phyloP scores from a whole-genome alignment of 1,284 basidiomycete species.

The Ceratobasidium sp. region DNA sequence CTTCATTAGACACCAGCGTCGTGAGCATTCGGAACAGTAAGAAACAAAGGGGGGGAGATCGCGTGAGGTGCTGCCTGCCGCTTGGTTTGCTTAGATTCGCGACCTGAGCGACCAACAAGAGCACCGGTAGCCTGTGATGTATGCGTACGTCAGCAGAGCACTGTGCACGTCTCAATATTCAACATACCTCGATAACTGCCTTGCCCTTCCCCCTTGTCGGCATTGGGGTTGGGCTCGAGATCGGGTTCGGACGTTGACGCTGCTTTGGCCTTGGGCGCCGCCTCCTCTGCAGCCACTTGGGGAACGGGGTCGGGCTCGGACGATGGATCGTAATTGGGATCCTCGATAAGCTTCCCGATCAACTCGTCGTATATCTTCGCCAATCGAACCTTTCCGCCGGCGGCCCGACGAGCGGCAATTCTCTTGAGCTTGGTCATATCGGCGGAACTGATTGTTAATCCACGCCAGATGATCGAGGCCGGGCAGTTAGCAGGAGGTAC shows the following conservation, averaged over 20 bases:
- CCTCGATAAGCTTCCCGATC: background rate
- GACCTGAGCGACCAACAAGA: too few species aligned
- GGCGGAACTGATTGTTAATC: background rate
- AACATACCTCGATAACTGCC: too few species aligned
- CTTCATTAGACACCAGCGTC: too few species aligned
- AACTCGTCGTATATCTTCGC: background rate
- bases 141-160: too few species aligned
- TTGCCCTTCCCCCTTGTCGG: background rate
- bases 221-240: background rate
- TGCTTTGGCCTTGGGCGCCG: background rate
- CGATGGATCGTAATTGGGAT: constrained; percentile 14
- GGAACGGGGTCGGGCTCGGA: constrained; percentile 9
- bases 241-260: background rate
- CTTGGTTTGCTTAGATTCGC: too few species aligned
- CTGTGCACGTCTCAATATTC: too few species aligned
- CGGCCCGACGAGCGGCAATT: background rate
- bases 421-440: background rate
- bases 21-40: too few species aligned
- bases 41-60: too few species aligned
- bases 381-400: background rate
- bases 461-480: background rate
- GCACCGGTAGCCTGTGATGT: too few species aligned
- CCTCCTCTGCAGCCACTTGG: background rate
- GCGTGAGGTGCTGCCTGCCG: too few species aligned
- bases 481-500: background rate